These are phyloP conservation scores for Cladophialophora carrionii DNA, from an alignment of 2,329 filamentous ascomycete genomes.

Conservation along the genomic window DNA sequence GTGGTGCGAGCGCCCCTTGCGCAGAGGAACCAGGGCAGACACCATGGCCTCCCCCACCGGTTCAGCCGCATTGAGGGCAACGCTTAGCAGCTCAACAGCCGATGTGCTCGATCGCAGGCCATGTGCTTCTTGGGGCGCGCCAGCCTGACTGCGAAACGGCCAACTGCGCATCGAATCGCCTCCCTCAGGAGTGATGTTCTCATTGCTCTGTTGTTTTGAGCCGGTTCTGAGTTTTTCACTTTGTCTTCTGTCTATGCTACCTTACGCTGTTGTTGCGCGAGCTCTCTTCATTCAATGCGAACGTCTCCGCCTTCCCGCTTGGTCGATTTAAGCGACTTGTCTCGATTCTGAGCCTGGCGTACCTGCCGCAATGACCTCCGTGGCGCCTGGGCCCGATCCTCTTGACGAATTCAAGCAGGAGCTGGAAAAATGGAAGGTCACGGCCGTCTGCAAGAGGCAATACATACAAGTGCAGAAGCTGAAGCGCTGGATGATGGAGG, in stretches of 20 bases:
- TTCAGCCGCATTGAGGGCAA: not conserved
- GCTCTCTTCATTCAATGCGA: not conserved
- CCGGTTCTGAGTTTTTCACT: not conserved
- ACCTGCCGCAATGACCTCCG: not conserved
- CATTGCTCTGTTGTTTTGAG: not conserved
- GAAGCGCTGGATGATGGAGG: not conserved
- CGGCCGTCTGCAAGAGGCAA: conserved; percentile 1
- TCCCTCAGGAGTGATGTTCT: not conserved
- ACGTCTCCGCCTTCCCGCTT: not conserved
- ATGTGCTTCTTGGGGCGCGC: not conserved
- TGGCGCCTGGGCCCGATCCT: not conserved
- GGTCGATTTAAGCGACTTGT: not conserved
- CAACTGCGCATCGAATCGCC: not conserved
- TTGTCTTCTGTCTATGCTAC: not conserved
- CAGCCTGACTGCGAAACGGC: not conserved
- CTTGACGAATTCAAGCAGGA: not conserved
- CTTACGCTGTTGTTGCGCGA: not conserved
- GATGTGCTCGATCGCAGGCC: not conserved
- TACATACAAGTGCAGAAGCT: conserved; percentile 7
- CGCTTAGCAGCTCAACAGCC: not conserved
- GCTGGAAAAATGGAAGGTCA: not conserved
- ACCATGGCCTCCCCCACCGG: not conserved
- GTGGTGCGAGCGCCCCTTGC: not conserved
- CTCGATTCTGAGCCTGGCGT: not conserved
- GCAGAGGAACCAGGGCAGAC: not conserved